phyloP scores from a whole-genome alignment of 2,329 filamentous ascomycete species.

The Thermothelomyces thermophilus region DNA sequence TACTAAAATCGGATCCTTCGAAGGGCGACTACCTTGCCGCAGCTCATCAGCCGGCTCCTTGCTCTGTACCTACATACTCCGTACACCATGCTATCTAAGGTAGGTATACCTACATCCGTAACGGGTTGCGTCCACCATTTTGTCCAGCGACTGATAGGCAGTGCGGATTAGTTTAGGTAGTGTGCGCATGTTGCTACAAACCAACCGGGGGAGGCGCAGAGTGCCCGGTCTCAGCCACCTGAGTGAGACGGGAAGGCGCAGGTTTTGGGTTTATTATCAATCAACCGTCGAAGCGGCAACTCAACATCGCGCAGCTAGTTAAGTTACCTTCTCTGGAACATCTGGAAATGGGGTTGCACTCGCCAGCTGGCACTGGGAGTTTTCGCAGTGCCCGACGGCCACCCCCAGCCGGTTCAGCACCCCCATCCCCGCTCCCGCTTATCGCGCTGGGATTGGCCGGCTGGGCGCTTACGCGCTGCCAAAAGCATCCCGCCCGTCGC shows the following conservation, averaged over 20 bases:
- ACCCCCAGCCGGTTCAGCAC: not conserved
- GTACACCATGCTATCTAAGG: too few relatives aligned
- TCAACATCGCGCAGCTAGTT: too few relatives aligned
- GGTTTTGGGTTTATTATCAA: too few relatives aligned
- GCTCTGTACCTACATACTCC: too few relatives aligned
- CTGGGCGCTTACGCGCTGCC: slow-evolving; percentile 27
- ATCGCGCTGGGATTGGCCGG: slow-evolving; percentile 19
- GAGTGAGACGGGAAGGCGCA: not conserved
- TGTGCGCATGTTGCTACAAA: too few relatives aligned
- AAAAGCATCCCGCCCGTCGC: slow-evolving; percentile 8
- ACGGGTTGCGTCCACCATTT: too few relatives aligned
- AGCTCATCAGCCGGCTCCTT: not conserved
- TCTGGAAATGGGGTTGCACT: not conserved
- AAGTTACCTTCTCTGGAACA: too few relatives aligned
- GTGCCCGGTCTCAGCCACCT: not conserved
- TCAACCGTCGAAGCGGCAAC: too few relatives aligned
- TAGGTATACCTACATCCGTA: too few relatives aligned
- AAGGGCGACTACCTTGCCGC: too few relatives aligned
- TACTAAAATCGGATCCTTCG: not conserved
- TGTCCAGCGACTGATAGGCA: too few relatives aligned
- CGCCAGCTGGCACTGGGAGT: not conserved
- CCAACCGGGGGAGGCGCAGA: not conserved
- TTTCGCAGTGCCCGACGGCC: not conserved
- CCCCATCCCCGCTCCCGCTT: slow-evolving; percentile 10
- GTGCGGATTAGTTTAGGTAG: too few relatives aligned